Base-by-base conservation (phyloP, 768 basidiomycete genomes). In the Tricholoma matsutake region DNA sequence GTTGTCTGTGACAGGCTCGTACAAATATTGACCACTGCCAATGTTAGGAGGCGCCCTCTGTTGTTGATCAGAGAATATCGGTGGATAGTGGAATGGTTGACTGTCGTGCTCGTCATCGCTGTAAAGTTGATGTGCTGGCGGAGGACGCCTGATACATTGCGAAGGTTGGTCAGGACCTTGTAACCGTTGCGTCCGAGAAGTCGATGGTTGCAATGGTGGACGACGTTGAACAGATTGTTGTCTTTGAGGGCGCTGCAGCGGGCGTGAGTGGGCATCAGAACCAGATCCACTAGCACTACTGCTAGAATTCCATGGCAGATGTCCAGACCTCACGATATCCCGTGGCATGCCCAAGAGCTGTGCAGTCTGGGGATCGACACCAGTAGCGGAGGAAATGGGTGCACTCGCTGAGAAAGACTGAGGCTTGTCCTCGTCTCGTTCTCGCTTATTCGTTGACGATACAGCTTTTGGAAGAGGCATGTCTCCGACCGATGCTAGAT, bases 401-500 rank as follows among this genome's bases (percentile, higher is more conserved):
- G 54, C 20, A 13, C 31, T 20, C 7, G 41, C 20, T 25, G 62
- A 31, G 6, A 63, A 45, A 4, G 68, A 59, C 13, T 67, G 67
- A 14, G 82, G 75, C 64, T 76, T 77, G 54, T 84, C 83, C 13
- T 81, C 72, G 54, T 83, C 84, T 47, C 88, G 79, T 54, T 85
- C 86, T 11, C 89, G 85, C 60, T 91, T 91, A 59, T 80, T 78
- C 9, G 71, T 78, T 8, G 53, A 22, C 2, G 80, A 73, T 1
- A 83, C 82, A 55, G 80, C 83, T 58, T 81, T 78, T 2, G 87
- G 88, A 2, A 90, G 75, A 0, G 87, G 87, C 1, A 89, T 76
- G 29, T 89, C 86, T 2, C 88, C 88, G 4, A 86, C 87, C 0
- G 80, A 85, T 6, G 88, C 87, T 2, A 91, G 77, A 63, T 91